Conservation (phyloP, 352 stramenopile genomes). For the Phytophthora pisi region DNA sequence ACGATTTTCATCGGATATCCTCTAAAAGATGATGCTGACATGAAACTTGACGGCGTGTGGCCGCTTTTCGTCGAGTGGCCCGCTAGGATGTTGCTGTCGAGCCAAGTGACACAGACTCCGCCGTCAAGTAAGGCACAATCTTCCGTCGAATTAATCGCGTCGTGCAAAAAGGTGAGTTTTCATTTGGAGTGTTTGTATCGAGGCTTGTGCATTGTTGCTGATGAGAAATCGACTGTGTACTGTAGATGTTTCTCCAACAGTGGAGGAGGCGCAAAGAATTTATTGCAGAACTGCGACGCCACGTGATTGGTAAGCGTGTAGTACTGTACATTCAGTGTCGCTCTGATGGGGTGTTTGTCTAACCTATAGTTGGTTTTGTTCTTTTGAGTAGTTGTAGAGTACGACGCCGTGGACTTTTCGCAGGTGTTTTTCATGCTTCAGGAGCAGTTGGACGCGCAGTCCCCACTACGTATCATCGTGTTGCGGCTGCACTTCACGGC, state of each 20-base stretch:
- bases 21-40: constrained; percentile 12
- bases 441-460: constrained; percentile 42
- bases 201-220: not conserved
- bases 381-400: constrained; percentile 47
- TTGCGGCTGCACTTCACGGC: constrained; percentile 45
- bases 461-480: constrained; percentile 47
- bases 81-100: constrained; percentile 37
- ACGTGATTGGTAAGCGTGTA: constrained; percentile 39
- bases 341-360: not conserved
- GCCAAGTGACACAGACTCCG: constrained; percentile 42
- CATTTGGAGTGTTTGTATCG: not conserved
- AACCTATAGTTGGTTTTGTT: not conserved
- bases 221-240: constrained; percentile 6
- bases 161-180: constrained; percentile 41
- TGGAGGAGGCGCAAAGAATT: constrained; percentile 50
- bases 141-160: constrained; percentile 42
- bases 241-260: constrained; percentile 46
- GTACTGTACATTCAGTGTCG: not conserved
- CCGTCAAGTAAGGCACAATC: constrained; percentile 35
- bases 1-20: constrained; percentile 37
- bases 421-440: constrained; percentile 57
- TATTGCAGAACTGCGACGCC: constrained; percentile 35
- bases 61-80: constrained; percentile 45
- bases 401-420: constrained; percentile 56
- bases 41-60: constrained; percentile 11